Evolutionary conservation across 768 basidiomycete species (phyloP).

Genomic region (Lactifluus pinguis): DNA sequence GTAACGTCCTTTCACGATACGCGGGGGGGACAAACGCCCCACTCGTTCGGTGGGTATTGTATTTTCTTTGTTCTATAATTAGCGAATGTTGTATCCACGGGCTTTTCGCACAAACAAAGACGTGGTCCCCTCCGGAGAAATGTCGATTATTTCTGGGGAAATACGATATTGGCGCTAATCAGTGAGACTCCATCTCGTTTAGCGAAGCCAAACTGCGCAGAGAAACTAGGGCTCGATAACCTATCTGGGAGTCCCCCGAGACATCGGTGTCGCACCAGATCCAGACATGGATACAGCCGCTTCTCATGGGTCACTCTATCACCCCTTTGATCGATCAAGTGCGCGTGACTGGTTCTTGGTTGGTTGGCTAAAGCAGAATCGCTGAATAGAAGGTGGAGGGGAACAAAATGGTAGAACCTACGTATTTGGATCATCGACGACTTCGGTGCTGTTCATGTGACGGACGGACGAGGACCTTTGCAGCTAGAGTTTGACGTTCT

Average conservation of each 20-base stretch:
- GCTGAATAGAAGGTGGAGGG: neutral
- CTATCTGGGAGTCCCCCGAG: neutral
- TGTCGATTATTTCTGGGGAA: neutral
- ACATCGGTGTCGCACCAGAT: neutral
- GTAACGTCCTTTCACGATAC: neutral
- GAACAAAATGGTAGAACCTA: neutral
- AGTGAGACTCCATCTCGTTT: neutral
- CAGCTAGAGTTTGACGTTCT: neutral
- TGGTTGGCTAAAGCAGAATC: neutral
- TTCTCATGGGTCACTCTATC: neutral
- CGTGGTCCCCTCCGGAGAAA: neutral
- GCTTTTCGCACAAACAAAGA: neutral
- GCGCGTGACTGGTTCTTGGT: neutral
- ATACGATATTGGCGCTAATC: neutral
- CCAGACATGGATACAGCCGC: neutral
- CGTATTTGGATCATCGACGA: neutral
- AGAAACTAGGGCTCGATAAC: neutral
- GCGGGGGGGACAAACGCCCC: neutral
- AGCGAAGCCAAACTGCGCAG: neutral
- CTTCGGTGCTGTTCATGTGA: neutral
- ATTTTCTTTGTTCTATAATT: neutral
- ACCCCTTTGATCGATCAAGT: slow-evolving; percentile 1
- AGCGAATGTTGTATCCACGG: neutral
- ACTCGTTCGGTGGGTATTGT: neutral
- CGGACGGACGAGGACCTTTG: neutral